Evolutionary conservation across 2,329 filamentous ascomycete genomes (phyloP).

Genomic region (Aspergillus texensis): DNA sequence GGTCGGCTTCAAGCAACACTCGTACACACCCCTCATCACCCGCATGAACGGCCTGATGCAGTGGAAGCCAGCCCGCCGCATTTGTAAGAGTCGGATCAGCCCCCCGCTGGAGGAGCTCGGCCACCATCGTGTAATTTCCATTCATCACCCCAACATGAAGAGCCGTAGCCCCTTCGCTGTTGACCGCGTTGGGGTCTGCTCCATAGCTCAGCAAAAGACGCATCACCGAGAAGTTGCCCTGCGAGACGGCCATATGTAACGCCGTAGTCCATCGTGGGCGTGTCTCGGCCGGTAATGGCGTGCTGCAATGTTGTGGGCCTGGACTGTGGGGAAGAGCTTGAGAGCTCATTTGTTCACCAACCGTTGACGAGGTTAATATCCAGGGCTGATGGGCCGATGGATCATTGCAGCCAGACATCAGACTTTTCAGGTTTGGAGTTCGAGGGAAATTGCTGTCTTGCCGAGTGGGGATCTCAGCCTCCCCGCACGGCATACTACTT

Average conservation of each 20-base stretch:
- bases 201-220: neutral
- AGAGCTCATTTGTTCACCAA: neutral
- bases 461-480: neutral
- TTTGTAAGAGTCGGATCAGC: slow-evolving; percentile 2
- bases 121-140: slow-evolving; percentile 1
- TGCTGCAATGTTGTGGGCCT: neutral
- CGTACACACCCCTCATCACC: neutral
- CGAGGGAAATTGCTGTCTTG: neutral
- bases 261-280: neutral
- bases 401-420: neutral
- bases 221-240: neutral
- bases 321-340: neutral
- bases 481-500: neutral
- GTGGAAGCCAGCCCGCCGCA: neutral
- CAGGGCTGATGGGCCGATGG: neutral
- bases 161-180: slow-evolving; percentile 4
- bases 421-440: neutral
- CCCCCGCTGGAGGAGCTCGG: neutral
- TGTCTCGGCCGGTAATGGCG: neutral
- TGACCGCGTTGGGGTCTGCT: neutral
- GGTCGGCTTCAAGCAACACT: neutral
- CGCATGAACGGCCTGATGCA: slow-evolving; percentile 1
- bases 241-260: slow-evolving; percentile 1
- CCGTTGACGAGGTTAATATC: neutral
- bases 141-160: neutral